These are phyloP conservation scores for Volvariella surrecta DNA, from an alignment of 1,284 basidiomycete genomes.

Conservation along the genomic window DNA sequence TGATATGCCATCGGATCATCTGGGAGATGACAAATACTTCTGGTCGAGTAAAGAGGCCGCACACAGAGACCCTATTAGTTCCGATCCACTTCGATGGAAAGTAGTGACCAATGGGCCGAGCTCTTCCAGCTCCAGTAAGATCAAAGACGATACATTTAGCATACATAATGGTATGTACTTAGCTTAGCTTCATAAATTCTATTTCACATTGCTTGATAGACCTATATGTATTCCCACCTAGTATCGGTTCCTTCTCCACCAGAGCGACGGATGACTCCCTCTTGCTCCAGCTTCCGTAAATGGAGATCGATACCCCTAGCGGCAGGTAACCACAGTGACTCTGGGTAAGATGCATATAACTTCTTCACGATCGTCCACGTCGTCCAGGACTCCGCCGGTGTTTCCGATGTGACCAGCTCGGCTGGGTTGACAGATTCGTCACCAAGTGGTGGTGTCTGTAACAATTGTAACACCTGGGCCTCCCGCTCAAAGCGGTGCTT, in stretches of 20 bases:
- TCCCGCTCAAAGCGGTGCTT: slow-evolving; percentile 80
- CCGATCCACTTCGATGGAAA: too few relatives aligned
- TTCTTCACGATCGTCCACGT: slow-evolving; percentile 56
- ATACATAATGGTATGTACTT: too few relatives aligned
- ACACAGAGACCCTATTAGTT: too few relatives aligned
- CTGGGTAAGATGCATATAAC: slow-evolving; percentile 68
- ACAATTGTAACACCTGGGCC: slow-evolving; percentile 61
- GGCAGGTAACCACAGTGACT: slow-evolving; percentile 68
- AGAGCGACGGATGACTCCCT: slow-evolving; percentile 45
- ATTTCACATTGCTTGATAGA: background rate
- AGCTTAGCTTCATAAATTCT: too few relatives aligned
- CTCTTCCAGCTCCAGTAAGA: too few relatives aligned
- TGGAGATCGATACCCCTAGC: slow-evolving; percentile 65
- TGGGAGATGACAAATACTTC: too few relatives aligned
- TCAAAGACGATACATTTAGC: too few relatives aligned
- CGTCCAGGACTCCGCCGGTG: slow-evolving; percentile 32
- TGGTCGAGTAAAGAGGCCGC: too few relatives aligned
- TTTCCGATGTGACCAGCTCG: background rate
- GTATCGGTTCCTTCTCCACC: slow-evolving; percentile 40
- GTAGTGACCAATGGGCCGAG: too few relatives aligned
- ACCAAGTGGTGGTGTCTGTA: slow-evolving; percentile 28
- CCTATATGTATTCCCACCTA: slow-evolving; percentile 19
- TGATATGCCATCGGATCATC: too few relatives aligned
- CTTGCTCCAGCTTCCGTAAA: slow-evolving; percentile 63
- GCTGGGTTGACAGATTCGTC: slow-evolving; percentile 10